Percentiles rank a stretch among this genome's conserved stretches.
Conservation (phyloP, 2,329 filamentous ascomycete species). For the Penicillium hordei region DNA sequence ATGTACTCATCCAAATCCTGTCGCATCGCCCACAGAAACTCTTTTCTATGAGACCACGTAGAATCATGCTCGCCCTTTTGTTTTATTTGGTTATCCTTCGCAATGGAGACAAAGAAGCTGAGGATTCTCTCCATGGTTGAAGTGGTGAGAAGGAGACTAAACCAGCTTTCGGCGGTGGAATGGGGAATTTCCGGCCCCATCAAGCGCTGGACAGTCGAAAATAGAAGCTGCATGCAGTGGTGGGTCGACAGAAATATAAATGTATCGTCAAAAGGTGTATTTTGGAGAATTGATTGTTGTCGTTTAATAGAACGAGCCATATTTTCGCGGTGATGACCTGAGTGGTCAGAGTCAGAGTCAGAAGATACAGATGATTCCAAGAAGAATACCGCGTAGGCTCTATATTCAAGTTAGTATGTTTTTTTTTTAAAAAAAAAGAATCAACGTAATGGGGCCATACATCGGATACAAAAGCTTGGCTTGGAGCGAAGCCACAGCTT, state of each 20-base stretch:
- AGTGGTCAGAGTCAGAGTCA: neutral
- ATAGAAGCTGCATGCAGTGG: slow-evolving; percentile 29
- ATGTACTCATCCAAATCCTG: slow-evolving; percentile 23
- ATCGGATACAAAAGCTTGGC: slow-evolving; percentile 23
- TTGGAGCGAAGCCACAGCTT: slow-evolving; percentile 23
- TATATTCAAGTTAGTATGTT: slow-evolving; percentile 2
- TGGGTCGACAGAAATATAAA: slow-evolving; percentile 26
- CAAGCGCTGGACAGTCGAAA: slow-evolving; percentile 24
- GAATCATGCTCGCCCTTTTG: slow-evolving; percentile 2
- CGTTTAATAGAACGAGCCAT: slow-evolving; percentile 11
- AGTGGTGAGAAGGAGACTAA: slow-evolving; percentile 28
- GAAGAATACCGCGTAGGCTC: slow-evolving; percentile 28
- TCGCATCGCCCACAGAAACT: slow-evolving; percentile 31
- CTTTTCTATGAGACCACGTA: slow-evolving; percentile 24
- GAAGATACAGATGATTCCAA: slow-evolving; percentile 22
- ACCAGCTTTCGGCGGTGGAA: slow-evolving; percentile 26
- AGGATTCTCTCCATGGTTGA: slow-evolving; percentile 29
- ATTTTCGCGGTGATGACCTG: neutral
- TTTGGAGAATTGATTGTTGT: slow-evolving; percentile 26
- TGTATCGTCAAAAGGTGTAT: slow-evolving; percentile 25
- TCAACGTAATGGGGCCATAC: slow-evolving; percentile 12
- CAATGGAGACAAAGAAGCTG: slow-evolving; percentile 23
- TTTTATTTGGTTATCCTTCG: slow-evolving; percentile 19
- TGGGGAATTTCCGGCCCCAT: slow-evolving; percentile 28
- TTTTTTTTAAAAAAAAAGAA: neutral